phyloP scores from a whole-genome alignment of 352 stramenopile species.

The Globisporangium lucens region DNA sequence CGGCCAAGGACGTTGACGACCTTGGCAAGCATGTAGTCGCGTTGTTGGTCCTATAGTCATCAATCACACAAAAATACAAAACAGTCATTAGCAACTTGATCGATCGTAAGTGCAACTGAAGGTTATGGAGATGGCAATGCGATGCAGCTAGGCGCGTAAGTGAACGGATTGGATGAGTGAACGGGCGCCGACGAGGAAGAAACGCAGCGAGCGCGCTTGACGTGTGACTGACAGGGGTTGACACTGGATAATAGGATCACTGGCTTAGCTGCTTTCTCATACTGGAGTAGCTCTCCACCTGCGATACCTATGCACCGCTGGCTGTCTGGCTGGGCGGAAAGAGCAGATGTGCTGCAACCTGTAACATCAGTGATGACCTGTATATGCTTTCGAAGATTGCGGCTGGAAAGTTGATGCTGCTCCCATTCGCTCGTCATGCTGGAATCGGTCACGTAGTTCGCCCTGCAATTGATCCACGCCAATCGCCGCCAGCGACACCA shows the following conservation, averaged over 20 bases:
- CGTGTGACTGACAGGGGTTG: too few species aligned
- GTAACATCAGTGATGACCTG: neutral
- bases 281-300: too few species aligned
- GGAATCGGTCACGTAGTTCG: neutral
- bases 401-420: neutral
- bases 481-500: neutral
- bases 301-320: too few species aligned
- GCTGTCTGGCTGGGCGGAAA: neutral
- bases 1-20: conserved; percentile 98
- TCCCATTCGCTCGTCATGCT: neutral
- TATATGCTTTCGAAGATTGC: too few species aligned
- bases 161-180: neutral
- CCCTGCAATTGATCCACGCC: neutral
- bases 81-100: conserved; percentile 9
- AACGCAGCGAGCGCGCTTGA: neutral
- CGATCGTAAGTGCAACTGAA: too few species aligned
- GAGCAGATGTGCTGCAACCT: neutral
- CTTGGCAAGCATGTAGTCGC: conserved; percentile 97
- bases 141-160: neutral
- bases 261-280: neutral
- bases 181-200: neutral
- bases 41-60: conserved; percentile 55
- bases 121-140: neutral
- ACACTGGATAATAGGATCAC: too few species aligned
- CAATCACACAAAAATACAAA: neutral